These are phyloP conservation scores for Paralagenidium karlingii DNA, from an alignment of 352 stramenopile species.

Conservation along the genomic window DNA sequence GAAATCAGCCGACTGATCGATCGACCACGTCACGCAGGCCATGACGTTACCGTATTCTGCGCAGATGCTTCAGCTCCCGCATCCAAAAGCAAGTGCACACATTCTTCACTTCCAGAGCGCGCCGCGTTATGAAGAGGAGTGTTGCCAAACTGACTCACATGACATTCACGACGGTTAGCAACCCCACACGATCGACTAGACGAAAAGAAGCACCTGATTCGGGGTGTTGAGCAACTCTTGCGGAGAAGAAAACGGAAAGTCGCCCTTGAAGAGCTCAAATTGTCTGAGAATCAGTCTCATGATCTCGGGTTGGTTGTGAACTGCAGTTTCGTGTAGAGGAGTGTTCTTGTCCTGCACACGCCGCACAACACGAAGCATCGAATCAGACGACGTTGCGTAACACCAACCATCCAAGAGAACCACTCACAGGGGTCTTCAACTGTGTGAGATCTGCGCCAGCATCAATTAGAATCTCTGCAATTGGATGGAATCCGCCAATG, in stretches of 20 bases:
- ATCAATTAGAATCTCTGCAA: constrained; percentile 40
- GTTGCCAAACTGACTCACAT: constrained; percentile 60
- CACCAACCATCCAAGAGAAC: too few species aligned
- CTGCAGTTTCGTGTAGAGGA: constrained; percentile 56
- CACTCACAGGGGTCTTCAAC: constrained; percentile 50
- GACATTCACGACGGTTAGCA: constrained; percentile 3
- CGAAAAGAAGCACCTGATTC: constrained; percentile 32
- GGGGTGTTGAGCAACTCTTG: constrained; percentile 31
- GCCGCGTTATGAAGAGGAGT: constrained; percentile 63
- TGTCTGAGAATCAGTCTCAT: constrained; percentile 32
- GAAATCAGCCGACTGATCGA: neutral
- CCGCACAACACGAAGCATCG: neutral
- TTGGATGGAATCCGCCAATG: constrained; percentile 32
- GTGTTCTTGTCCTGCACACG: constrained; percentile 52
- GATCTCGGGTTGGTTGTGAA: constrained; percentile 32
- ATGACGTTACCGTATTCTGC: constrained; percentile 36
- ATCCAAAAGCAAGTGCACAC: constrained; percentile 35
- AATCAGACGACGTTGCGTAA: neutral
- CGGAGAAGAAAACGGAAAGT: too few species aligned
- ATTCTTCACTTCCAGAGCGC: constrained; percentile 27
- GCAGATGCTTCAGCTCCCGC: constrained; percentile 24
- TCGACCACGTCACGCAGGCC: neutral
- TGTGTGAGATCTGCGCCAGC: constrained; percentile 42
- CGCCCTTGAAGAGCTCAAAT: too few species aligned
- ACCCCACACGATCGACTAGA: neutral